phyloP scores from a whole-genome alignment of 1,284 basidiomycete species.

The Ganoderma multipileum region DNA sequence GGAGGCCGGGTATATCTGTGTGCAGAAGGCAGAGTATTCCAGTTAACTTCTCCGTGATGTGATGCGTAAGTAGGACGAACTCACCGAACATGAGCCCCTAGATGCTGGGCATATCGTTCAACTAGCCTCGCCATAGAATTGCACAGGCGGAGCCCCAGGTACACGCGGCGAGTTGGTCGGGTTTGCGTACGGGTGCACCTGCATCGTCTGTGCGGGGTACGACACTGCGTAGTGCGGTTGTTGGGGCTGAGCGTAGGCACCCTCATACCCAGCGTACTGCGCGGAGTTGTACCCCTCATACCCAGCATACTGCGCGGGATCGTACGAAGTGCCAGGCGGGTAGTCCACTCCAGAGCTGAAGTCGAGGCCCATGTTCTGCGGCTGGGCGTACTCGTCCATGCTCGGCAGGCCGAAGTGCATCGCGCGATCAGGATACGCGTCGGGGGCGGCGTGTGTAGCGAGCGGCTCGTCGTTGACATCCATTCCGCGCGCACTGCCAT shows the following conservation, averaged over 20 bases:
- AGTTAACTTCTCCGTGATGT: not conserved
- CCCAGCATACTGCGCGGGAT: conserved; percentile 19
- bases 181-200: conserved; percentile 40
- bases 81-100: conserved; percentile 14
- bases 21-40: not conserved
- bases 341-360: conserved; percentile 34
- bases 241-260: conserved; percentile 25
- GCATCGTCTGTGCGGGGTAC: conserved; percentile 14
- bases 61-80: not conserved
- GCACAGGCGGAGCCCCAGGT: conserved; percentile 31
- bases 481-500: conserved; percentile 23
- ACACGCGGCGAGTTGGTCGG: conserved; percentile 34
- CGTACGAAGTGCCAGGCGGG: conserved; percentile 38
- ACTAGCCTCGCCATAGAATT: conserved; percentile 25
- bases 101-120: conserved; percentile 11
- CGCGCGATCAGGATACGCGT: conserved; percentile 43
- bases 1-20: conserved; percentile 19
- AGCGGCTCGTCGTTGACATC: conserved; percentile 35
- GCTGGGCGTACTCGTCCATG: conserved; percentile 30
- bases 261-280: conserved; percentile 33
- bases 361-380: conserved; percentile 22
- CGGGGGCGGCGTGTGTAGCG: conserved; percentile 31
- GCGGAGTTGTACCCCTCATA: conserved; percentile 29
- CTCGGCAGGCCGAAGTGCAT: conserved; percentile 39
- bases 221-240: conserved; percentile 20